Conservation (phyloP, 2,329 filamentous ascomycete genomes). For the Cytospora paraplurivora region DNA sequence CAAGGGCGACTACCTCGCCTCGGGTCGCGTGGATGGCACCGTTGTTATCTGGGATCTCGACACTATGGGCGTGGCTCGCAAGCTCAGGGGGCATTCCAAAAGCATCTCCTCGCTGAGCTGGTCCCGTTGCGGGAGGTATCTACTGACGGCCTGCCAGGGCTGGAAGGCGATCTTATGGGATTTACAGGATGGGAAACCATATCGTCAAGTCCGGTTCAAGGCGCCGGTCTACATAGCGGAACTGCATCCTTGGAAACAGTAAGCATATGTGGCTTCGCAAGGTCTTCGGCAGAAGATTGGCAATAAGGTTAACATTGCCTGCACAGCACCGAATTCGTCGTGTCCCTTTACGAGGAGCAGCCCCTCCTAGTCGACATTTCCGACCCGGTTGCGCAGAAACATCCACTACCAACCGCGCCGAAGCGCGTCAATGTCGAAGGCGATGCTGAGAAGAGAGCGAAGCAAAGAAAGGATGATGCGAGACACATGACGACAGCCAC, state of each 20-base stretch:
- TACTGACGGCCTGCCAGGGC: slow-evolving; percentile 90
- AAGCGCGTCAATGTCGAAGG: slow-evolving; percentile 70
- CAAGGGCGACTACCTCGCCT: slow-evolving; percentile 91
- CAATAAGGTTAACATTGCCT: slow-evolving; percentile 30
- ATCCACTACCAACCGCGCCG: slow-evolving; percentile 78
- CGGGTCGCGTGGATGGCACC: slow-evolving; percentile 89
- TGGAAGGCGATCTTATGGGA: slow-evolving; percentile 98
- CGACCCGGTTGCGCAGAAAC: slow-evolving; percentile 69
- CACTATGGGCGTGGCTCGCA: slow-evolving; percentile 94
- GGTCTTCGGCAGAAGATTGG: neutral
- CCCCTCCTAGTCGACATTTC: slow-evolving; percentile 84
- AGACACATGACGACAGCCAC: slow-evolving; percentile 94
- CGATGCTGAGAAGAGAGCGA: slow-evolving; percentile 73
- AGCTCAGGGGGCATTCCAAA: slow-evolving; percentile 88
- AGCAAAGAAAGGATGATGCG: slow-evolving; percentile 86
- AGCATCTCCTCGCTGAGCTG: slow-evolving; percentile 95
- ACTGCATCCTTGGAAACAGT: slow-evolving; percentile 89
- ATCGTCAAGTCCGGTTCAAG: slow-evolving; percentile 87
- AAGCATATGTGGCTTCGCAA: slow-evolving; percentile 37
- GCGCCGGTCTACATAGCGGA: slow-evolving; percentile 96
- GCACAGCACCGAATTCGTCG: slow-evolving; percentile 78
- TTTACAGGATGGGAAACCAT: slow-evolving; percentile 66
- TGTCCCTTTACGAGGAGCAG: slow-evolving; percentile 90
- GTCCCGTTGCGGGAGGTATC: slow-evolving; percentile 87
- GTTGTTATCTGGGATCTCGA: slow-evolving; percentile 97